Conservation (phyloP, 2,329 filamentous ascomycete species). For the Akanthomyces dipterigenus region DNA sequence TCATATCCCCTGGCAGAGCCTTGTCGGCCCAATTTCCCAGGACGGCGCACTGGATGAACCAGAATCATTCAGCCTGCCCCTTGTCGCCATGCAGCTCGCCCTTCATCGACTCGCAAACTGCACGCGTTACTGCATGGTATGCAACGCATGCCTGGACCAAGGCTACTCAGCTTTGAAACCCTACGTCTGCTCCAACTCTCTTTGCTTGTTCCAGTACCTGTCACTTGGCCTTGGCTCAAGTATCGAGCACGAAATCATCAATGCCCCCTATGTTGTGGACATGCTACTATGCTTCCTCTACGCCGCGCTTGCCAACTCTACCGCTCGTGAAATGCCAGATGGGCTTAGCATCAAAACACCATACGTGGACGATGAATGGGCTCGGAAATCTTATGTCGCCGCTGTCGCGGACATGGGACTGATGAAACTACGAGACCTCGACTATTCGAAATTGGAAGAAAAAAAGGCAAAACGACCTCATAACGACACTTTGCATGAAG, state of each 20-base stretch:
- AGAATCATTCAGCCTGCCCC: constrained; percentile 40
- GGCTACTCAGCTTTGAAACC: constrained; percentile 67
- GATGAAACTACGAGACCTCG: background rate
- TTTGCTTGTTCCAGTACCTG: constrained; percentile 88
- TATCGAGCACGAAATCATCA: constrained; percentile 76
- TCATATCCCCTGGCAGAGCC: background rate
- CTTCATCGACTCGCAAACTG: constrained; percentile 73
- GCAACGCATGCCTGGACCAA: constrained; percentile 60
- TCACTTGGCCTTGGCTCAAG: constrained; percentile 76
- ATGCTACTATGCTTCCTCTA: constrained; percentile 80
- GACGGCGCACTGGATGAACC: constrained; percentile 26
- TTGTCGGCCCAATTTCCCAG: constrained; percentile 14
- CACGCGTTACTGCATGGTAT: constrained; percentile 81
- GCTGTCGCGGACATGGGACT: background rate
- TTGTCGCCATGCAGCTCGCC: constrained; percentile 65
- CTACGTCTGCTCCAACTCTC: constrained; percentile 65
- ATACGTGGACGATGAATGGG: constrained; percentile 7
- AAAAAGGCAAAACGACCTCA: background rate
- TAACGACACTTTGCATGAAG: background rate
- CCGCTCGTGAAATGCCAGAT: constrained; percentile 37
- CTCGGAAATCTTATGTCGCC: background rate
- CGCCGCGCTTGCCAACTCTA: constrained; percentile 37
- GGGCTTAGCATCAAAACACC: constrained; percentile 34
- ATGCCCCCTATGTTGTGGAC: constrained; percentile 77
- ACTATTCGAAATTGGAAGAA: background rate